Evolutionary conservation across 768 basidiomycete genomes (phyloP).

Genomic region (Kwoniella sp.): DNA sequence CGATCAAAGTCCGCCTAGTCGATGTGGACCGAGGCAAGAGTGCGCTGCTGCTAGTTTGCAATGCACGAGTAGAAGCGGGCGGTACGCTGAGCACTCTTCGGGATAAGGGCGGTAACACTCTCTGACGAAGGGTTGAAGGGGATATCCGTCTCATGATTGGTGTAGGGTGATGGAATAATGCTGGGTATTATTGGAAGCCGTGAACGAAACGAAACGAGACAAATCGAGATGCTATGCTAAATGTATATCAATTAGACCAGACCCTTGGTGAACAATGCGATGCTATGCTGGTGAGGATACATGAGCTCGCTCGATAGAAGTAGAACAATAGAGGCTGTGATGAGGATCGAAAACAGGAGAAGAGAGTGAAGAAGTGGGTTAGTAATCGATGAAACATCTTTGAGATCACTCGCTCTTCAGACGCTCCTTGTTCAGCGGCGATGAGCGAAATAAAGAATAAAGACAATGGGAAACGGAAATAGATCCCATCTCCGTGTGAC

Average conservation of each 20-base stretch:
- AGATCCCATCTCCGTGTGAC: neutral
- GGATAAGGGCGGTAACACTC: conserved; percentile 14
- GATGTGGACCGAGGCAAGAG: conserved; percentile 14
- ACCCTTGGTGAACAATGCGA: no score
- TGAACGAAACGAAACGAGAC: no score
- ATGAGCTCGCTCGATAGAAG: neutral
- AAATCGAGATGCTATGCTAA: neutral
- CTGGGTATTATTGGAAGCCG: conserved; percentile 7
- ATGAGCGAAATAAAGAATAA: no score
- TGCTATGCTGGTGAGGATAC: no score
- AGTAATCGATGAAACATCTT: neutral
- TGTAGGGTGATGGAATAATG: neutral
- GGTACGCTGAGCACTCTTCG: conserved; percentile 1
- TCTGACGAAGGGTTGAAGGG: conserved; percentile 25
- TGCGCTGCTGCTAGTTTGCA: conserved; percentile 8
- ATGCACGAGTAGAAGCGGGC: conserved; percentile 2
- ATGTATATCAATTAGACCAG: neutral
- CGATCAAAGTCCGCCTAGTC: conserved; percentile 17
- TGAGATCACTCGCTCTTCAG: neutral
- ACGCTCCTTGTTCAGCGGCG: no score
- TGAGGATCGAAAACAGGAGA: no score
- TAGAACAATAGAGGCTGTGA: neutral
- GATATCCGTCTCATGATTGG: conserved; percentile 20
- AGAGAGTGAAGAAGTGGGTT: no score
- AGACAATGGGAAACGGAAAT: no score